Conservation (phyloP, 2,329 filamentous ascomycete species). For the Zasmidium citrigriseum region DNA sequence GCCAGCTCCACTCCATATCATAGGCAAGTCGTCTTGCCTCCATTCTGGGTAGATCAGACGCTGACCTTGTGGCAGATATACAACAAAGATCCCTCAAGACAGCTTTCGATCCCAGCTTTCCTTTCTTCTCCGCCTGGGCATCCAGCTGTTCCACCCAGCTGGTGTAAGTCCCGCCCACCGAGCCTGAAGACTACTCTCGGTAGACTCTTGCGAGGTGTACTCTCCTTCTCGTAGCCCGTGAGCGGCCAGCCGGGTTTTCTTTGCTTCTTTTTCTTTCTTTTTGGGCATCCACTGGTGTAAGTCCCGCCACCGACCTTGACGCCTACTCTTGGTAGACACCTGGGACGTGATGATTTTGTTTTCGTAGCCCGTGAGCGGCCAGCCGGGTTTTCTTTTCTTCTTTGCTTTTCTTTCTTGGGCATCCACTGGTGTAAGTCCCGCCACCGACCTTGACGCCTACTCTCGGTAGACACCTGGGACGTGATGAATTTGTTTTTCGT, state of each 20-base stretch:
- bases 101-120: background rate
- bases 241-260: too few relatives aligned
- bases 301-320: background rate
- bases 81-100: background rate
- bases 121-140: background rate
- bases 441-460: background rate
- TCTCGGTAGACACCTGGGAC: background rate
- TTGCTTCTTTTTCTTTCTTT: background rate
- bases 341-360: too few relatives aligned
- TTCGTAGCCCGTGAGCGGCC: too few relatives aligned
- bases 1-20: background rate
- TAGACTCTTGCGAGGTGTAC: too few relatives aligned
- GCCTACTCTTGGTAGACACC: background rate
- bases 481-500: background rate
- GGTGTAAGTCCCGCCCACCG: background rate
- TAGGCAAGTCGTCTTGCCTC: background rate
- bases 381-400: background rate
- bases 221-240: too few relatives aligned
- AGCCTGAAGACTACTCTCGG: background rate
- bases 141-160: too few relatives aligned
- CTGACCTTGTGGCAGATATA: slow-evolving; percentile 1
- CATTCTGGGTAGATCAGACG: background rate
- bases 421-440: slow-evolving; percentile 8
- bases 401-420: slow-evolving; percentile 2
- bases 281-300: background rate